Conservation (phyloP, 306 rosid genomes). For the Sechiopsis laciniata region DNA sequence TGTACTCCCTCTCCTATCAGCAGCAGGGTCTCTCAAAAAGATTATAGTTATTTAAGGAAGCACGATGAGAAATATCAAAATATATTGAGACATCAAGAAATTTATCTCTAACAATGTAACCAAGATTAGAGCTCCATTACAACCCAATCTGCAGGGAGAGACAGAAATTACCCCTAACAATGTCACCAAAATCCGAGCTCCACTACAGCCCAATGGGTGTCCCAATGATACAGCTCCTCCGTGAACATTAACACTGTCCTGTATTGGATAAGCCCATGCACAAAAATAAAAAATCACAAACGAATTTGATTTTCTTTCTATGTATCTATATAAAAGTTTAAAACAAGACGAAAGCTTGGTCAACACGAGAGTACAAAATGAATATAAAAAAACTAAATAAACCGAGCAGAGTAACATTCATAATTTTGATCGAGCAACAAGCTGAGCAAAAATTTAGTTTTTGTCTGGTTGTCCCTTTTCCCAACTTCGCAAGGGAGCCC, state of each 20-base stretch:
- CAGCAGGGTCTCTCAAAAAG: neutral
- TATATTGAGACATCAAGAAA: neutral
- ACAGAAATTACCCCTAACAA: constrained; percentile 65
- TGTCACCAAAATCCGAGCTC: constrained; percentile 90
- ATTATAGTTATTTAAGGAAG: neutral
- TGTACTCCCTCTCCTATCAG: neutral
- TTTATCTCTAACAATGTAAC: neutral
- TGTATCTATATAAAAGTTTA: neutral
- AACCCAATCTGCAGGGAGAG: neutral
- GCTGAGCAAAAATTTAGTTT: neutral
- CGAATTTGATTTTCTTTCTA: neutral
- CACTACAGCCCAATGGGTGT: constrained; percentile 94
- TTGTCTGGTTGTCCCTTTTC: neutral
- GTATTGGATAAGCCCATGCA: constrained; percentile 24
- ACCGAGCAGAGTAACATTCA: too few species aligned
- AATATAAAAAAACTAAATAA: too few species aligned
- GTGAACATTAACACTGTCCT: constrained; percentile 70
- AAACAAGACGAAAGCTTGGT: neutral
- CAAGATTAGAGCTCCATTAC: constrained; percentile 11
- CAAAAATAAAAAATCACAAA: neutral
- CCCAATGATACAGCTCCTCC: constrained; percentile 97
- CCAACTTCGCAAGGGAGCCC: neutral
- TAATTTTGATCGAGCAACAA: neutral
- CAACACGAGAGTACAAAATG: too few species aligned
- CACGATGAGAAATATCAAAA: neutral